Percentiles rank a stretch among this genome's conserved stretches.
Conservation (phyloP, 2,329 filamentous ascomycete species). For the Nemania sp. region DNA sequence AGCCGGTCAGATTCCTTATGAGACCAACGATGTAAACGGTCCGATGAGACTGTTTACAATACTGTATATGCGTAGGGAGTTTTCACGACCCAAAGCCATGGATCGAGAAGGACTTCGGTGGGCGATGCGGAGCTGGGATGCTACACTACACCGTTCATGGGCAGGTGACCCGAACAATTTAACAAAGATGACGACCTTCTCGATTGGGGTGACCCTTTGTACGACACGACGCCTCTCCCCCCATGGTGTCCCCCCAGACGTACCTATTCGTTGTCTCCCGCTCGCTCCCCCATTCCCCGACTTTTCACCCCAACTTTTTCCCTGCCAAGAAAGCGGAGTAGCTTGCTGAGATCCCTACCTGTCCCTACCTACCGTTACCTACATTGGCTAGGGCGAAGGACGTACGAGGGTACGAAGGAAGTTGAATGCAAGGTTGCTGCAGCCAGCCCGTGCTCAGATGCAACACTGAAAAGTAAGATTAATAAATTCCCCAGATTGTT, state of each 20-base stretch:
- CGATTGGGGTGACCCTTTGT: conserved; percentile 20
- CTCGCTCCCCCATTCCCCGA: conserved; percentile 33
- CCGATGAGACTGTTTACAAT: conserved; percentile 14
- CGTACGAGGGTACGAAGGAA: background rate
- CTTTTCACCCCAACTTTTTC: conserved; percentile 47
- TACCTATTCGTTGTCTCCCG: too few relatives aligned
- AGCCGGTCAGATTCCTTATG: background rate
- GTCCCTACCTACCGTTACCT: too few relatives aligned
- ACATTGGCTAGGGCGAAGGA: conserved; percentile 29
- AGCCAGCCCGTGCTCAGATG: conserved; percentile 33
- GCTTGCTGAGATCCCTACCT: conserved; percentile 32
- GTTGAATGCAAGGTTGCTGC: conserved; percentile 27
- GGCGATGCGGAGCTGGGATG: conserved; percentile 17
- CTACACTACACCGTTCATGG: conserved; percentile 1
- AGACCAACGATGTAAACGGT: conserved; percentile 14
- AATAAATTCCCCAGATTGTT: conserved; percentile 42
- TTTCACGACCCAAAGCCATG: conserved; percentile 32
- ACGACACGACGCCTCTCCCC: too few relatives aligned
- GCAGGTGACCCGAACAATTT: conserved; percentile 19
- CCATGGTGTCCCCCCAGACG: background rate
- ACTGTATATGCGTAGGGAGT: background rate
- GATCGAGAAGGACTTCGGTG: conserved; percentile 20
- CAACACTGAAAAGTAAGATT: conserved; percentile 43
- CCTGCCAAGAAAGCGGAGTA: conserved; percentile 49
- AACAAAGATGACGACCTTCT: conserved; percentile 33